A percentile compares a stretch with the other conserved stretches of the same genome.
These are phyloP conservation scores for Intubia oerlemansii DNA, from an alignment of 2,329 filamentous ascomycete genomes.

Conservation along the genomic window DNA sequence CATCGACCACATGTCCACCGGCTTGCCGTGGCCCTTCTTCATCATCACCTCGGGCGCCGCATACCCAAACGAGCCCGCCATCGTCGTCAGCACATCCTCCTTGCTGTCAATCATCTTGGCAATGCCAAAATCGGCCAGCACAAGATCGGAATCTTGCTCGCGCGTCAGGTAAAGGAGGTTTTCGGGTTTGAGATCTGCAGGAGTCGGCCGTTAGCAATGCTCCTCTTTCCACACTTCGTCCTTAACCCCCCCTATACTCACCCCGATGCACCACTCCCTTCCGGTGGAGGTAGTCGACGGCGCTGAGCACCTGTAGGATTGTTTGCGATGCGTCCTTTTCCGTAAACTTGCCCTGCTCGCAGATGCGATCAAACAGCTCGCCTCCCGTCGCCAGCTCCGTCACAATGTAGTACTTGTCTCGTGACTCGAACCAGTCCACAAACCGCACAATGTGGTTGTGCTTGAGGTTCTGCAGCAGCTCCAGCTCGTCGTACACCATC, in stretches of 20 bases:
- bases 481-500: conserved; percentile 96
- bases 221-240: no score
- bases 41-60: conserved; percentile 97
- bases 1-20: conserved; percentile 98
- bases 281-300: conserved; percentile 83
- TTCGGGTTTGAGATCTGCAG: conserved; percentile 81
- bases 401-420: conserved; percentile 99
- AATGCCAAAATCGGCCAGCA: conserved; percentile 94
- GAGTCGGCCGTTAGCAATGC: no score
- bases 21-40: conserved; percentile 91
- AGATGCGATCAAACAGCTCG: conserved; percentile 94
- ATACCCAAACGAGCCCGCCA: conserved; percentile 97
- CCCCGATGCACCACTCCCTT: conserved; percentile 94
- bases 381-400: conserved; percentile 90
- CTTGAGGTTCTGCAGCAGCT: conserved; percentile 75
- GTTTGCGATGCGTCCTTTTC: conserved; percentile 95
- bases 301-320: conserved; percentile 80
- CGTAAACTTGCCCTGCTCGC: conserved; percentile 93
- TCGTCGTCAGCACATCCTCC: conserved; percentile 83
- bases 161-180: conserved; percentile 85
- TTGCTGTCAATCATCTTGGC: conserved; percentile 91
- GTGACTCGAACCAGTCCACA: conserved; percentile 94
- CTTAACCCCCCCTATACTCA: conserved; percentile 18
- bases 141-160: conserved; percentile 58
- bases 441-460: conserved; percentile 96